Evolutionary conservation across 2,329 filamentous ascomycete species (phyloP), one percentile per base, ranked within the genome.

Genomic region (Lachnum nothofagi): DNA sequence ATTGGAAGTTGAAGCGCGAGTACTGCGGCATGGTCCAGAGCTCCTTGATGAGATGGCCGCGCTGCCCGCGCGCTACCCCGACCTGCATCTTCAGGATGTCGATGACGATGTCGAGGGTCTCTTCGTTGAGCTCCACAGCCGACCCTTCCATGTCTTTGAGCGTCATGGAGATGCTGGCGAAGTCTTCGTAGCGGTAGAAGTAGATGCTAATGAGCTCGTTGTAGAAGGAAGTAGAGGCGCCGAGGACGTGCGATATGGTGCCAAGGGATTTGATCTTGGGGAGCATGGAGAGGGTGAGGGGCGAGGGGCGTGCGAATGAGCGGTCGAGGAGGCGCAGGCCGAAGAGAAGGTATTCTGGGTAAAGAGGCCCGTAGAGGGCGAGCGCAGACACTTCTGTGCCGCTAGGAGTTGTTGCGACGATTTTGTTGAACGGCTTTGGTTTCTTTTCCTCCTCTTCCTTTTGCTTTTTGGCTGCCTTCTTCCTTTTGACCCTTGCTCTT

Each of bases 221-320:
- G 70, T 87, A 91, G 35, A 91, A 78, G 0, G 76, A 70, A 0
- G 85, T 85, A 16, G 82, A 82, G 5, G 80, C 83, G 41, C 85
- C 86, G 0, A 91, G 75, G 5, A 88, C 81, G 60, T 85, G 88
- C 0, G 84, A 85, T 1, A 79, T 77, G 1, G 85, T 74, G 1
- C 86, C 86, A 0, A 88, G 72, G 38, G 76, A 72, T 62, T 86
- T 86, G 58, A 90, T 70, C 6, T 78, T 76, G 0, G 86, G 84
- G 0, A 91, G 71, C 22, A 90, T 67, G 38, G 74, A 73, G 38
- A 86, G 73, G 0, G 74, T 72, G 0, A 86, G 71, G 0, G 75
- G 71, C 1, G 85, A 89, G 0, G 78, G 69, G 9, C 71, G 74
- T 8, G 61, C 53, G 50, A 87, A 90, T 1, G 72, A 69, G 2